Evolutionary conservation across 176 grass and related monocot species (phyloP), one percentile per base, ranked within the genome.

Genomic region (Ampelocalamus luodianensis): DNA sequence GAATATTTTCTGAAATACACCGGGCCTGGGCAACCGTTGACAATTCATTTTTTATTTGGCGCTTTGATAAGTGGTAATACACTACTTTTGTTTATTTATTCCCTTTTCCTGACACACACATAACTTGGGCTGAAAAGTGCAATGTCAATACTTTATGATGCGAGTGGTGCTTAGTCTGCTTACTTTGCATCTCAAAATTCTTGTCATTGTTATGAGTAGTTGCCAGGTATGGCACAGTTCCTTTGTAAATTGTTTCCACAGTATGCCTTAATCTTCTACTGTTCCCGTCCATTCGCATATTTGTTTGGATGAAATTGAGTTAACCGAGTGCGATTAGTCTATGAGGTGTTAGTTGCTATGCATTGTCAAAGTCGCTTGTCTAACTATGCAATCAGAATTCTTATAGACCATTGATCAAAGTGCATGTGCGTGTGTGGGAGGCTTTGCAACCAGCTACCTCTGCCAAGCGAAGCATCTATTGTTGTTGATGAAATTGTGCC

Each of bases 1-100:
- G 96, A 72, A 92, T 98, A 73, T 98, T 98, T 82, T 67, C 91
- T 62, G 96, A 94, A 79, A 91, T 98, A 71, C 93, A 90, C 59
- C 87, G 89, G 55, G 91, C 96, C 43, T 98, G 96, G 96, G 96
- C 96, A 83, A 95, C 96, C 11, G 96, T 98, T 78, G 96, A 98
- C 77, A 95, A 95, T 83, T 98, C 93, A 42, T 84, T 95, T 89
- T 98, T 95, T 67, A 46, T 89, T 78, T 98, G 96, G 96, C 89
- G 91, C 60, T 95, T 93, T 81, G 91, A 98, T 87, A 98, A 98
- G 88, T 95, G 96, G 96, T 98, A 89, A 70, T 58, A 24, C 34
- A 60, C 18, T 68, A 24, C 34, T 55, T 69, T 38, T 59, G 26
- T 76, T 85, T 79, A 20, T 27, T 67, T 24, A 79, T 13, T 24